A percentile compares a stretch with the other conserved stretches of the same genome.
These are phyloP conservation scores for Hylodesmum podocarpum DNA, from an alignment of 306 rosid genomes.

Conservation along the genomic window DNA sequence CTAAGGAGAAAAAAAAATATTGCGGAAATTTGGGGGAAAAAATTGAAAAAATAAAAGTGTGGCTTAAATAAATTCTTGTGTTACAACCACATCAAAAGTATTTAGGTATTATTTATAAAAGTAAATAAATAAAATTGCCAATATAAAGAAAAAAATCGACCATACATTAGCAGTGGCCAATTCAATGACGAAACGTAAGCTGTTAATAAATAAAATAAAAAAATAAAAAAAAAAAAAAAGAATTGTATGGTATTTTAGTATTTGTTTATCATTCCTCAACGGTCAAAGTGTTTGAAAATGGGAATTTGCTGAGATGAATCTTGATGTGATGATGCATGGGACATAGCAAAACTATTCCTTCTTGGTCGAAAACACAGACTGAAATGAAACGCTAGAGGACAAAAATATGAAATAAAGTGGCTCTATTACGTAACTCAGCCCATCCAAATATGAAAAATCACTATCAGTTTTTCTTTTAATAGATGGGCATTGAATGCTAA, in stretches of 20 bases:
- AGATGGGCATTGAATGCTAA: too few species aligned
- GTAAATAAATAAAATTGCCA: neutral
- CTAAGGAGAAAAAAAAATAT: neutral
- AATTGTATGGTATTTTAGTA: neutral
- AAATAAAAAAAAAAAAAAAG: neutral
- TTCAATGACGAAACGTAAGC: constrained; percentile 9
- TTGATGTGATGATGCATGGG: neutral
- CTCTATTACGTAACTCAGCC: neutral
- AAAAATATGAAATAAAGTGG: neutral
- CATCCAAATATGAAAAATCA: neutral
- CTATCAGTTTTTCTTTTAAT: too few species aligned
- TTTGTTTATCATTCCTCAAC: neutral
- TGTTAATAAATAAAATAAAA: neutral
- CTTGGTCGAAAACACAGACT: neutral
- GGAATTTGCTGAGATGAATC: neutral
- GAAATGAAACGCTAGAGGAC: neutral
- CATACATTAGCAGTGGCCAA: neutral
- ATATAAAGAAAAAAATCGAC: neutral
- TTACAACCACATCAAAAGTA: neutral
- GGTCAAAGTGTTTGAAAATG: neutral
- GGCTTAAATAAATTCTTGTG: neutral
- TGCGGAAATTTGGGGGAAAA: neutral
- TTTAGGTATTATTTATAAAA: neutral
- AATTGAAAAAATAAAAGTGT: neutral
- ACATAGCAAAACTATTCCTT: neutral